phyloP scores from a whole-genome alignment of 139 green algal species.

The Pedinophyceae sp. region DNA sequence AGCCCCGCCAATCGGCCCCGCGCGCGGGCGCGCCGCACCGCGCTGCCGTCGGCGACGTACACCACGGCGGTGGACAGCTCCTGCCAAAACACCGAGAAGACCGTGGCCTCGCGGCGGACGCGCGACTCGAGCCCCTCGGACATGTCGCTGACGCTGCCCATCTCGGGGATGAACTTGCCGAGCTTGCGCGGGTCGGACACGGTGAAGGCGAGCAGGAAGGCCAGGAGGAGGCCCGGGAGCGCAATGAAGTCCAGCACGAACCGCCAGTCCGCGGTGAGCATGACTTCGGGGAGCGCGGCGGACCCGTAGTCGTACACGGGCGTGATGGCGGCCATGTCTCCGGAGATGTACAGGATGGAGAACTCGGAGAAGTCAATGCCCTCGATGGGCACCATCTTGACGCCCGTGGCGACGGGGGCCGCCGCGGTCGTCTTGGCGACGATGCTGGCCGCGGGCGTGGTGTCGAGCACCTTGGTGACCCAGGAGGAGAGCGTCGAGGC shows the following conservation, averaged over 20 bases:
- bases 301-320: constrained; percentile 63
- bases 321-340: constrained; percentile 62
- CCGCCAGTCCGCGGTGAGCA: constrained; percentile 42
- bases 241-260: constrained; percentile 43
- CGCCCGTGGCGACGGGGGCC: constrained; percentile 6
- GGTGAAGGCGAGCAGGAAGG: constrained; percentile 30
- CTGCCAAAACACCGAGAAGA: too few relatives aligned
- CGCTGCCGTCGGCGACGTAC: too few relatives aligned
- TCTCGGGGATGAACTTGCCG: too few relatives aligned
- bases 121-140: too few relatives aligned
- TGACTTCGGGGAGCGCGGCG: too few relatives aligned
- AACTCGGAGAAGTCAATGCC: constrained; percentile 39
- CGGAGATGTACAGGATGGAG: constrained; percentile 22
- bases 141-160: too few relatives aligned
- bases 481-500: constrained; percentile 30
- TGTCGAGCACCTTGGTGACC: background rate
- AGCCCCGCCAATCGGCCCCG: too few relatives aligned
- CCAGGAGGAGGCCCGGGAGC: constrained; percentile 41
- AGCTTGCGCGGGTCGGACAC: constrained; percentile 31
- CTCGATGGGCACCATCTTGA: constrained; percentile 47
- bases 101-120: too few relatives aligned
- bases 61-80: too few relatives aligned
- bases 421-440: background rate
- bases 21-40: too few relatives aligned
- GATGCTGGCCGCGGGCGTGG: background rate